phyloP scores from a whole-genome alignment of 768 basidiomycete genomes.

The Mrakia hoshinonis region DNA sequence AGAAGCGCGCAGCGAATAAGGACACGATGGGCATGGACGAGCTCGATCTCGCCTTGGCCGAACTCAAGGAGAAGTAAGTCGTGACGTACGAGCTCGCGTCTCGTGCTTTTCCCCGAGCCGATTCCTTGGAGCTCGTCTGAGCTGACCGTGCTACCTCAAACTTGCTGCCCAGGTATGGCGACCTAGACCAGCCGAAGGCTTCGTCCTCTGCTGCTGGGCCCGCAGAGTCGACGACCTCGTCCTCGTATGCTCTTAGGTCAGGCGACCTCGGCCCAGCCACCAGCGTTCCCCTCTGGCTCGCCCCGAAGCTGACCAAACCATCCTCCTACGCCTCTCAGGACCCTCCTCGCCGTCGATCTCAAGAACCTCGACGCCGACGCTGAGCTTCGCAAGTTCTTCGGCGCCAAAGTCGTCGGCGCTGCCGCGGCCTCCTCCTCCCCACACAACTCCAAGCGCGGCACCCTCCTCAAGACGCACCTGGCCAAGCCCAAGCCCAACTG shows the following conservation, averaged over 20 bases:
- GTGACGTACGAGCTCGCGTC: neutral
- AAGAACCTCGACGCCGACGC: constrained; percentile 76
- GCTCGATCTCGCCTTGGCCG: constrained; percentile 71
- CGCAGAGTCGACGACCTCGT: neutral
- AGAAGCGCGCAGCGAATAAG: constrained; percentile 17
- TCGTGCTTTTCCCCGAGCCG: neutral
- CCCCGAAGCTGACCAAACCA: constrained; percentile 3
- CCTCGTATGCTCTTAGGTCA: constrained; percentile 31
- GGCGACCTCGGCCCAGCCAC: neutral
- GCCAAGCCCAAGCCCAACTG: constrained; percentile 68
- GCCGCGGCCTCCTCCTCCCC: neutral
- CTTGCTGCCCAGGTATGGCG: neutral
- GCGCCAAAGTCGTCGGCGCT: constrained; percentile 64
- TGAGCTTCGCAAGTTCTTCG: constrained; percentile 90
- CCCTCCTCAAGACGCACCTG: constrained; percentile 52
- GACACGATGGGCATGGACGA: constrained; percentile 50
- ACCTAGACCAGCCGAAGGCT: neutral
- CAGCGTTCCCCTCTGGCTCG: constrained; percentile 7
- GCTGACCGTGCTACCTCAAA: neutral
- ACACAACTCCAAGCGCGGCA: neutral
- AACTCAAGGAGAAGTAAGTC: constrained; percentile 65
- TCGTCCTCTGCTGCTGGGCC: neutral
- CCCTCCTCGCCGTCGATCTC: constrained; percentile 67
- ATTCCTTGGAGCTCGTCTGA: neutral
- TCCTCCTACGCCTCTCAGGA: constrained; percentile 27